Evolutionary conservation across 768 basidiomycete species (phyloP), one percentile per base, ranked within the genome.

Genomic region (Crepidotus variabilis): DNA sequence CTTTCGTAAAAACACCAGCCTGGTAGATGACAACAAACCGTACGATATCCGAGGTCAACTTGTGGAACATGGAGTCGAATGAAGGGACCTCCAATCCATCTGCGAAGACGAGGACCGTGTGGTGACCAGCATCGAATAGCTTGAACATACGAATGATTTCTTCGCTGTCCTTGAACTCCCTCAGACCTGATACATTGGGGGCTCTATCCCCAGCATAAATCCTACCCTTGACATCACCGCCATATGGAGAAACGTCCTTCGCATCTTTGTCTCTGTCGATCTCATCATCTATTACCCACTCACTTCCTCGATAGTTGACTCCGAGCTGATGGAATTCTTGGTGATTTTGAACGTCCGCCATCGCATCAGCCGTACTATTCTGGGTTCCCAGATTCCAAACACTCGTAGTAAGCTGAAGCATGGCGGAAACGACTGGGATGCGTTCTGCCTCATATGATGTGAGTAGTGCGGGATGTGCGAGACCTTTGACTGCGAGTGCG

Each of bases 231-330:
- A 23, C 24, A 11, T 52, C 51, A 13, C 5, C 20, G 32, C 43
- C 43, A 23, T 52, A 52, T 21, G 51, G 35, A 5, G 35, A 33
- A 11, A 22, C 21, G 20, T 22, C 51, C 20, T 52, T 21, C 7
- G 7, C 3, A 11, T 13, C 16, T 16, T 33, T 33, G 16, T 8
- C 35, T 16, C 16, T 16, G 35, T 36, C 35, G 16, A 36, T 36
- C 35, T 36, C 35, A 21, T 72, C 73, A 51, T 81, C 80, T 18
- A 78, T 16, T 0, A 82, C 69, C 23, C 81, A 69, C 0, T 74
- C 58, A 60, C 81, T 82, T 64, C 74, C 73, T 8, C 82, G 73
- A 60, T 78, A 83, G 65, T 82, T 83, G 45, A 83, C 68, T 8
- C 78, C 80, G 22, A 82, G 73, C 65, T 79, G 77, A 5, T 77